Evolutionary conservation across 2,329 filamentous ascomycete genomes (phyloP), one percentile per base, ranked within the genome.

Genomic region (Botryotinia globosa): DNA sequence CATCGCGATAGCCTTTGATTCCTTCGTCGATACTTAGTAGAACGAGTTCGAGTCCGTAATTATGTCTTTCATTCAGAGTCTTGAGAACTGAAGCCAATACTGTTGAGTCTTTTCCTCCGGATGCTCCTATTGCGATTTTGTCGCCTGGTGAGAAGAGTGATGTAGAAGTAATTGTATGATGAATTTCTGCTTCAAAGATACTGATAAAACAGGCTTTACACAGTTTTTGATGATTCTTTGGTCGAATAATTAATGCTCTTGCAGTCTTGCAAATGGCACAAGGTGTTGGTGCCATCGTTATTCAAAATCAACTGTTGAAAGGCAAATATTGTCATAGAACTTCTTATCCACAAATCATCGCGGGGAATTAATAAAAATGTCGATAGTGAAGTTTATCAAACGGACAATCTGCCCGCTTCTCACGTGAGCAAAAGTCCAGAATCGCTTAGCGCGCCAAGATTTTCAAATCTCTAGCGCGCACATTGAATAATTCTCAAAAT

Each of bases 71-170:
- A 78, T 99, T 98, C 4, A 99, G 85, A 0, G 94, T 97, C 82
- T 98, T 98, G 69, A 99, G 87, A 0, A 99, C 94, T 0, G 94
- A 97, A 7, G 96, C 96, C 18, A 99, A 87, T 0, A 99, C 96
- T 0, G 96, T 99, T 69, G 94, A 98, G 82, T 99, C 96, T 83
- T 99, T 99, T 78, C 96, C 96, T 72, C 96, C 96, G 1, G 94
- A 98, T 66, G 97, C 96, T 61, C 96, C 97, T 79, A 99, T 98
- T 12, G 96, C 97, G 56, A 99, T 88, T 74, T 88, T 89, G 81
- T 99, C 96, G 73, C 95, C 95, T 2, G 87, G 90, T 62, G 86
- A 85, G 82, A 99, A 99, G 25, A 99, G 88, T n/a, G 87, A 84
- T 29, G 92, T 93, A 2, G 91, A 89, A 39, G 87, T 90, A 79